Conservation (phyloP, 768 basidiomycete species). For the Boletus patriciae region DNA sequence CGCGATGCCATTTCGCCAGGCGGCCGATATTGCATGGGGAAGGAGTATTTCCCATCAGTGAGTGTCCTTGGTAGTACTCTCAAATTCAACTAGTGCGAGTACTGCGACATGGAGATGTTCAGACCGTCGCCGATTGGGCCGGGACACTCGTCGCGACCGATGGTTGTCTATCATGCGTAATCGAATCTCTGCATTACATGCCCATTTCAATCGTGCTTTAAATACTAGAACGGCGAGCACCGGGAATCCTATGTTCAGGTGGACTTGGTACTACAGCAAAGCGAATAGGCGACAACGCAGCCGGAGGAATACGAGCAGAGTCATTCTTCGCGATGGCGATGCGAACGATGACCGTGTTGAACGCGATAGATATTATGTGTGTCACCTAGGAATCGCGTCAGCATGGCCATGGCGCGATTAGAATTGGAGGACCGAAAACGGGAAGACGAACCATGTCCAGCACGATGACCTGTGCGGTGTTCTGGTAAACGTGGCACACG, state of each 20-base stretch:
- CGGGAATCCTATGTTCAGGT: background rate
- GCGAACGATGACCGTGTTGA: slow-evolving; percentile 19
- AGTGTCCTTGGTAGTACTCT: no score
- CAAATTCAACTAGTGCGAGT: no score
- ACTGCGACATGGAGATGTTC: no score
- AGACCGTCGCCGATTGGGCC: background rate
- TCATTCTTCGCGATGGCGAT: slow-evolving; percentile 15
- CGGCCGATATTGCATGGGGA: slow-evolving; percentile 42
- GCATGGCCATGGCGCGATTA: background rate
- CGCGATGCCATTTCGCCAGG: slow-evolving; percentile 94
- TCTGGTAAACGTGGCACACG: slow-evolving; percentile 10
- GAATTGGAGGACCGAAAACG: background rate
- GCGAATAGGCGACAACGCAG: slow-evolving; percentile 15
- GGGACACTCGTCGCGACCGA: background rate
- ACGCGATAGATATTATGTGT: slow-evolving; percentile 23
- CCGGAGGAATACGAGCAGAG: background rate
- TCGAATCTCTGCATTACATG: background rate
- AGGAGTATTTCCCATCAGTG: fast-evolving
- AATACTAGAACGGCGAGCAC: slow-evolving; percentile 20
- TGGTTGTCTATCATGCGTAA: background rate
- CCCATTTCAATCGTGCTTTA: background rate
- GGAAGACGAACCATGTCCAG: slow-evolving; percentile 21
- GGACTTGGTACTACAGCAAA: slow-evolving; percentile 13
- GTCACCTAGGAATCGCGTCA: slow-evolving; percentile 11
- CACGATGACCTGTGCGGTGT: slow-evolving; percentile 9